Percentiles rank a stretch among this genome's conserved stretches.
Conservation (phyloP, 352 stramenopile genomes). For the Phytophthora tentaculata region DNA sequence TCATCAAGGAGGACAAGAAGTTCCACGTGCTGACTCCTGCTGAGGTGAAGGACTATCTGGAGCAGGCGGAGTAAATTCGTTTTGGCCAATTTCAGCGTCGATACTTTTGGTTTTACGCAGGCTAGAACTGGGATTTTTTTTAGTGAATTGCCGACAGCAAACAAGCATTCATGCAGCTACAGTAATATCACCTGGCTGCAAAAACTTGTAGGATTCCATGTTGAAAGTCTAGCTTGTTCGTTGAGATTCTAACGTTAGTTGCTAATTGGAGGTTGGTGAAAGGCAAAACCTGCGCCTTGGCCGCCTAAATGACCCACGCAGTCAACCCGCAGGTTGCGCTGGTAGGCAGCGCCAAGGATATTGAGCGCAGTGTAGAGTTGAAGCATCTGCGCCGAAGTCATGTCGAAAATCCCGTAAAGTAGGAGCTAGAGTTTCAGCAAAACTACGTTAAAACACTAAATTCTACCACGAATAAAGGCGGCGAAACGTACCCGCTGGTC, state of each 20-base stretch:
- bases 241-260: conserved; percentile 33
- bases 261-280: conserved; percentile 48
- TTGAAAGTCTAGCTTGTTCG: conserved; percentile 9
- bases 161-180: conserved; percentile 14
- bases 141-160: conserved; percentile 2
- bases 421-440: conserved; percentile 44
- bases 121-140: conserved; percentile 5
- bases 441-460: conserved; percentile 11
- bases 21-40: conserved; percentile 97
- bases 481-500: conserved; percentile 55
- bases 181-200: conserved; percentile 29
- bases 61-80: conserved; percentile 96
- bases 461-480: conserved; percentile 1
- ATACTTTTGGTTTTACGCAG: conserved; percentile 25
- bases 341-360: conserved; percentile 60
- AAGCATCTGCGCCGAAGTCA: conserved; percentile 68
- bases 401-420: conserved; percentile 66
- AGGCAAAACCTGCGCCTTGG: conserved; percentile 55
- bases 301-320: conserved; percentile 83
- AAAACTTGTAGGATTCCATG: conserved; percentile 4
- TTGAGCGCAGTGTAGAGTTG: conserved; percentile 72
- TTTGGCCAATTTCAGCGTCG: conserved; percentile 10
- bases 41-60: conserved; percentile 99
- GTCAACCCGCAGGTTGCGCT: conserved; percentile 67
- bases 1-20: conserved; percentile 97